phyloP scores from a whole-genome alignment of 2,329 filamentous ascomycete genomes.

The Colletotrichum cereale region DNA sequence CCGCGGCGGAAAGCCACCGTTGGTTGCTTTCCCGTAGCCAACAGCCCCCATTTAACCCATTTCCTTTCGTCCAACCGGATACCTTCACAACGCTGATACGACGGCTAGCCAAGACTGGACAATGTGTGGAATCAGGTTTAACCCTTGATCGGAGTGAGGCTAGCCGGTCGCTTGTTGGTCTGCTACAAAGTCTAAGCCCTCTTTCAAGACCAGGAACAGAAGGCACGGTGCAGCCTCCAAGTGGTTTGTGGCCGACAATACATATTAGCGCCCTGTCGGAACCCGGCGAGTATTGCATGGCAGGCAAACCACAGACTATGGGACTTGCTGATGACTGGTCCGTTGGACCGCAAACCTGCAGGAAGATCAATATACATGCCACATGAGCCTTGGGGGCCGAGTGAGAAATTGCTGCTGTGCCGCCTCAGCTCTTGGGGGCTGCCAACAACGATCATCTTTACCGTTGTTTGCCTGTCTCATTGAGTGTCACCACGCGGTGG shows the following conservation, averaged over 20 bases:
- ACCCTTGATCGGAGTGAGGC: background rate
- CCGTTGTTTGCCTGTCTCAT: background rate
- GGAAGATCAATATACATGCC: slow-evolving; percentile 11
- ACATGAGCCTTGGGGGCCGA: background rate
- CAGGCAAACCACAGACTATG: background rate
- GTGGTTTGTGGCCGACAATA: background rate
- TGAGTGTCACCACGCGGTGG: background rate
- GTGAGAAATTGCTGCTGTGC: slow-evolving; percentile 9
- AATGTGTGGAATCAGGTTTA: background rate
- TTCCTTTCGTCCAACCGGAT: background rate
- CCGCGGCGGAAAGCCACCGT: background rate
- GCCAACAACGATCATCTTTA: background rate
- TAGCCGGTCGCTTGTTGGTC: background rate
- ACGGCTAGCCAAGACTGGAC: background rate
- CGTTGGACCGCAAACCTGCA: slow-evolving; percentile 24
- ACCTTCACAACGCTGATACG: background rate
- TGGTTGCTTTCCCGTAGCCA: background rate
- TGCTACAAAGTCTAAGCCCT: background rate
- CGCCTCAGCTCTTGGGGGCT: background rate
- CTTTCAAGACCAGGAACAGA: background rate
- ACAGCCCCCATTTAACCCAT: background rate
- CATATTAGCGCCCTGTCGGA: background rate
- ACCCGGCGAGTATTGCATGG: background rate
- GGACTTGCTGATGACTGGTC: background rate
- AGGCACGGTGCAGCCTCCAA: background rate